Base-by-base conservation (phyloP, 2,329 filamentous ascomycete species). In the Diaporthe sp. region DNA sequence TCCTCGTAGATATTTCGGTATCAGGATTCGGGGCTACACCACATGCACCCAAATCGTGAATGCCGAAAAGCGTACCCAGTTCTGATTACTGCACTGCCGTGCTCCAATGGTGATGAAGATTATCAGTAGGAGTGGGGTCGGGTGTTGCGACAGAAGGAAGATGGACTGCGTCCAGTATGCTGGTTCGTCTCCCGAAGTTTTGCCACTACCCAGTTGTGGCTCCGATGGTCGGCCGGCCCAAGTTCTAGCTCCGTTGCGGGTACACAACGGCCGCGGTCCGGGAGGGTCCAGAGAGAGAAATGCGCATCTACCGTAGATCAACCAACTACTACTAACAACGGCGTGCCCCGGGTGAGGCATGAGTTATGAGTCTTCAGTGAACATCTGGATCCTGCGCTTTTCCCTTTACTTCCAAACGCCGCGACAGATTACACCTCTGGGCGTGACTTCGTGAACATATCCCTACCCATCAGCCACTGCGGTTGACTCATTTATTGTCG, bases 141-240 rank as follows among this genome's bases (percentile, higher is more conserved):
- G 22, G 30, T 30, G 61, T 50, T 45, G 45, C 10, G 30, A 67
- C n/a, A 45, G 33, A 4, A n/a, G 19, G 22, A 25, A 15, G 40
- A 9, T 35, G 19, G 30, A 35, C 15, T 45, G 19, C 15, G 2
- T n/a, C n/a, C n/a, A n/a, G n/a, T 30, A 9, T 10, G 30, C 30
- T 52, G 30, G 9, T n/a, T 52, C 30, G 58, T 38, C 71, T 42
- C 60, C 50, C 50, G 50, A 67, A 52, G 61, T 67, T 68, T 33
- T 45, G 50, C 35, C 47, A 52, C 35, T 10, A n/a, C 45, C 38
- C 45, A 66, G 30, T 57, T 55, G 17, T 57, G 50, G 50, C 60
- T 73, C 71, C 71, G 71, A 73, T 73, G 25, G 45, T 67, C 64
- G 64, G 64, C 64, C 64, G 64, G 64, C 64, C 45, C 45, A 67